Conservation (phyloP, 108 stramenopile species). For the Chaetoceros muelleri region DNA sequence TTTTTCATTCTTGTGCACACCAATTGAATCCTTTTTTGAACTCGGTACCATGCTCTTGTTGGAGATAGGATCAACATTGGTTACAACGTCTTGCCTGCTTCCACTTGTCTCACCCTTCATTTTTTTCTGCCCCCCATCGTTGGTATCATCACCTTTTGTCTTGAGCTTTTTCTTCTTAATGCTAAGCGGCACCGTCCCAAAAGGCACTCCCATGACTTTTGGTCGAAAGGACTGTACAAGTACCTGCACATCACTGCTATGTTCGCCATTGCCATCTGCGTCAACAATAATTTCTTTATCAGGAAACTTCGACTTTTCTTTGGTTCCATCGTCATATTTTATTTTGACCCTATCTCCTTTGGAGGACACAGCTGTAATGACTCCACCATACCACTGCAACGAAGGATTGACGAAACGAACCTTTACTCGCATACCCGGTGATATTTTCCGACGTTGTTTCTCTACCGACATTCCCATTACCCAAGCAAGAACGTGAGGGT, state of each 20-base stretch:
- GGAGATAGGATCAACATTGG: too few relatives aligned
- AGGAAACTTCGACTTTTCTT: conserved; percentile 67
- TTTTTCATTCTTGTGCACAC: too few relatives aligned
- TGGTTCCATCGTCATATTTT: conserved; percentile 77
- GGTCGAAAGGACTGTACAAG: conserved; percentile 16
- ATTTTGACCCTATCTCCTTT: conserved; percentile 53
- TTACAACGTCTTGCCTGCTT: too few relatives aligned
- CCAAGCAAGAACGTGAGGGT: conserved; percentile 34
- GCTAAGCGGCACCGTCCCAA: background rate
- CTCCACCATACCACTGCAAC: conserved; percentile 62
- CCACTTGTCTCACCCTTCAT: too few relatives aligned
- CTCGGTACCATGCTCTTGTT: too few relatives aligned
- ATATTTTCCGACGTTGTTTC: conserved; percentile 29
- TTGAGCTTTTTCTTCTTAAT: too few relatives aligned
- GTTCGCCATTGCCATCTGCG: conserved; percentile 53
- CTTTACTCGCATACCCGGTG: conserved; percentile 47
- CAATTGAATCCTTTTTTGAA: too few relatives aligned
- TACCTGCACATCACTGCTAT: conserved; percentile 16
- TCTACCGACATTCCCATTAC: conserved; percentile 19
- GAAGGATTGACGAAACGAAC: conserved; percentile 2
- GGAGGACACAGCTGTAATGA: conserved; percentile 29
- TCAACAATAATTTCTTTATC: conserved; percentile 81
- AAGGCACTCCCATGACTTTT: background rate
- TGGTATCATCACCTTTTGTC: too few relatives aligned
- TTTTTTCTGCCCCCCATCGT: too few relatives aligned